A percentile compares a stretch with the other conserved stretches of the same genome.
Evolutionary conservation across 2,329 filamentous ascomycete genomes (phyloP).

Genomic region (Chaetomium globosum): DNA sequence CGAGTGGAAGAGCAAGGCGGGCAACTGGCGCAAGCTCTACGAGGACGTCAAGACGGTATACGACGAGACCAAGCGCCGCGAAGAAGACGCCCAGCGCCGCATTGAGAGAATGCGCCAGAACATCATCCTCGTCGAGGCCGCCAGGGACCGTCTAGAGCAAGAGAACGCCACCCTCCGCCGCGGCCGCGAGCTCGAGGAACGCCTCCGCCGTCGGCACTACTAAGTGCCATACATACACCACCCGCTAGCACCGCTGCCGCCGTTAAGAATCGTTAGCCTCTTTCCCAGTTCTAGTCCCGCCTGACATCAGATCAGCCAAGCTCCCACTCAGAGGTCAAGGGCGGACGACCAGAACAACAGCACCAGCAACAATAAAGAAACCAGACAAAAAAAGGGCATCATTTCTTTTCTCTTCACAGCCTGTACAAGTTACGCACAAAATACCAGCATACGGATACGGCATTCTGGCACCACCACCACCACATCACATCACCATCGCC

Average conservation of each 20-base stretch:
- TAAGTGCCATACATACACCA: neutral
- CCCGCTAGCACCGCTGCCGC: neutral
- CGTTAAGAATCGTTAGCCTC: neutral
- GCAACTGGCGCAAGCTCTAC: constrained; percentile 34
- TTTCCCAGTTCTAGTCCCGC: no score
- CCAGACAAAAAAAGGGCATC: neutral
- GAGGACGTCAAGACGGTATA: constrained; percentile 36
- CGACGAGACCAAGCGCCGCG: constrained; percentile 30
- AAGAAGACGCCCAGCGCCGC: constrained; percentile 38
- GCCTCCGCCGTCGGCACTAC: constrained; percentile 8
- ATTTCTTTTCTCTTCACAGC: neutral
- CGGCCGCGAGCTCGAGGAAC: constrained; percentile 34
- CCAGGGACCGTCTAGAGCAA: constrained; percentile 36
- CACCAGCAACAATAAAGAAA: neutral
- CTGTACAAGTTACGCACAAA: constrained; percentile 14
- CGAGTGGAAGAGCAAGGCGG: constrained; percentile 42
- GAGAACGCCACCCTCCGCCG: constrained; percentile 40
- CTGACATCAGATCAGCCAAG: neutral
- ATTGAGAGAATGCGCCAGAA: constrained; percentile 33
- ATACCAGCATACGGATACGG: constrained; percentile 1
- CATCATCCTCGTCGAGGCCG: constrained; percentile 37
- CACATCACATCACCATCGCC: constrained; percentile 4
- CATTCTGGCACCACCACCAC: neutral
- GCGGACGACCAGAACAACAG: neutral
- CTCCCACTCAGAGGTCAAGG: neutral